Evolutionary conservation across 345 rosid species (phyloP).

Genomic region (Hibiscus trionum): DNA sequence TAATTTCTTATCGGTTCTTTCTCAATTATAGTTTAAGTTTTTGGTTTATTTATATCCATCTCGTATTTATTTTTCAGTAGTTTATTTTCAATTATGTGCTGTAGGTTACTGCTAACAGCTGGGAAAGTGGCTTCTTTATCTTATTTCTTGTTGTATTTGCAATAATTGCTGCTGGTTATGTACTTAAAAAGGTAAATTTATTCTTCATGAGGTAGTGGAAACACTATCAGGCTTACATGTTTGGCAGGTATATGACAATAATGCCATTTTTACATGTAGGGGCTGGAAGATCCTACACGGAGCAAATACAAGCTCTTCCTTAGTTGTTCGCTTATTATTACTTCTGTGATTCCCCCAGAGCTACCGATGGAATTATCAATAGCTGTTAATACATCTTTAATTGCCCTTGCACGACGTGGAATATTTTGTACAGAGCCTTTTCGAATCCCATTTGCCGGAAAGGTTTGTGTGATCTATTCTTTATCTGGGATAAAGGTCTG

Average conservation of each 20-base stretch:
- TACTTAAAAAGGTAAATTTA: slow-evolving; percentile 69
- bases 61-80: neutral
- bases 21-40: neutral
- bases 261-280: slow-evolving; percentile 37
- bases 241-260: slow-evolving; percentile 2
- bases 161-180: slow-evolving; percentile 95
- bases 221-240: slow-evolving; percentile 1
- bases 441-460: slow-evolving; percentile 96
- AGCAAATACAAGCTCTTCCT: slow-evolving; percentile 96
- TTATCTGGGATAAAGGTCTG: neutral
- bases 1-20: slow-evolving; percentile 21
- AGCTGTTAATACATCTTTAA: slow-evolving; percentile 96
- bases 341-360: slow-evolving; percentile 98
- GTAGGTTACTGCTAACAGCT: slow-evolving; percentile 98
- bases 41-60: neutral
- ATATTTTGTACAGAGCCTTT: slow-evolving; percentile 99
- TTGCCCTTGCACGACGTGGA: slow-evolving; percentile 90
- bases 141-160: slow-evolving; percentile 94
- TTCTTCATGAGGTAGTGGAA: slow-evolving; percentile 9
- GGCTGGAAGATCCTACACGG: slow-evolving; percentile 97
- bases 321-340: slow-evolving; percentile 89
- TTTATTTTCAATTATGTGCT: slow-evolving; percentile 8
- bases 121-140: slow-evolving; percentile 99
- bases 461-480: slow-evolving; percentile 35
- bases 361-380: slow-evolving; percentile 98